A percentile compares a stretch with the other conserved stretches of the same genome.
Conservation (phyloP, 2,329 filamentous ascomycete genomes). For the Boeremia exigua region DNA sequence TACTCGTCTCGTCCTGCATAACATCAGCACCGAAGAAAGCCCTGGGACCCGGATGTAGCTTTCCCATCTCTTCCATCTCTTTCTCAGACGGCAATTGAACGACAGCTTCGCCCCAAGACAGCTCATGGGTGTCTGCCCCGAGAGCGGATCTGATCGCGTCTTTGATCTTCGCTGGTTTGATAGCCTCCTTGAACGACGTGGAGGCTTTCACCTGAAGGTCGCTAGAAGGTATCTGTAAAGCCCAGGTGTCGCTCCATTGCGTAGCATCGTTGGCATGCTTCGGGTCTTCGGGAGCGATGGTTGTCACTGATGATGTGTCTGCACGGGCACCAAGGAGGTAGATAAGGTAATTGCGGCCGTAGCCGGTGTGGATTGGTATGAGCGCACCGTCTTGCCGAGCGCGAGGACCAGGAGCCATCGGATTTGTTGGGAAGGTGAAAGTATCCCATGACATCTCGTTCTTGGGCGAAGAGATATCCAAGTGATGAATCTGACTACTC, state of each 20-base stretch:
- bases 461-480: conserved; percentile 27
- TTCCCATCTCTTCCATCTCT: conserved; percentile 43
- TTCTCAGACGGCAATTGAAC: conserved; percentile 44
- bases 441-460: conserved; percentile 47
- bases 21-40: conserved; percentile 51
- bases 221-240: conserved; percentile 52
- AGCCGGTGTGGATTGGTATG: conserved; percentile 51
- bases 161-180: conserved; percentile 54
- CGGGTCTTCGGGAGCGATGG: conserved; percentile 9
- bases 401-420: conserved; percentile 51
- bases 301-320: neutral
- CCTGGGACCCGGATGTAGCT: conserved; percentile 53
- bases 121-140: conserved; percentile 49
- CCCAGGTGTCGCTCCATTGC: conserved; percentile 53
- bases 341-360: conserved; percentile 53
- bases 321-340: conserved; percentile 50
- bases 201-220: conserved; percentile 32
- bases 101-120: conserved; percentile 52
- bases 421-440: conserved; percentile 51
- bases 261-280: conserved; percentile 23
- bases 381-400: conserved; percentile 49
- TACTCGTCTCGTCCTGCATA: conserved; percentile 42
- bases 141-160: conserved; percentile 51
- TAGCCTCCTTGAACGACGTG: conserved; percentile 32
- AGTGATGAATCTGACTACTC: conserved; percentile 38